These are phyloP conservation scores for Talaromyces sp. DNA, from an alignment of 2,329 filamentous ascomycete species.

Conservation along the genomic window DNA sequence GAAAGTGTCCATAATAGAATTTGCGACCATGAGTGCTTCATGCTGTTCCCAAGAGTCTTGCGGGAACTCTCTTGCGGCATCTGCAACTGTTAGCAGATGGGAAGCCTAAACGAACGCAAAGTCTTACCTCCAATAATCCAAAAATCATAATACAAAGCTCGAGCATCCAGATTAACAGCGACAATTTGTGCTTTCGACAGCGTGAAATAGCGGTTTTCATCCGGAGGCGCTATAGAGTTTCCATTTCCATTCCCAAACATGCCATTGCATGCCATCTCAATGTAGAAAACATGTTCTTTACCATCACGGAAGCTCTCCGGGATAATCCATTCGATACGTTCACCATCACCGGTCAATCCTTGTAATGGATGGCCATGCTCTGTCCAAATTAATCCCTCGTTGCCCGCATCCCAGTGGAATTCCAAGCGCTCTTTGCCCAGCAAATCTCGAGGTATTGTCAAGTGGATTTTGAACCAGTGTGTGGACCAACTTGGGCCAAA, in stretches of 20 bases:
- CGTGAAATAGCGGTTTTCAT: constrained; percentile 76
- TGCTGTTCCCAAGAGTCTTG: constrained; percentile 85
- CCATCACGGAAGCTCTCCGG: constrained; percentile 78
- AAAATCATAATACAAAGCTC: constrained; percentile 82
- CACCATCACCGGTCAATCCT: constrained; percentile 83
- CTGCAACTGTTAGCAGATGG: constrained; percentile 34
- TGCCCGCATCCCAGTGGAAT: constrained; percentile 92
- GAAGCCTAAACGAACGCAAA: not conserved
- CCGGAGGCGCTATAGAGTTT: constrained; percentile 82
- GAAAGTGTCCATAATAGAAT: constrained; percentile 85
- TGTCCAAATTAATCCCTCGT: constrained; percentile 92
- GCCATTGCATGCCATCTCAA: constrained; percentile 97
- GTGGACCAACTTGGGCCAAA: constrained; percentile 97
- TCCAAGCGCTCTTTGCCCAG: constrained; percentile 77
- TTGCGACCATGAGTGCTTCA: constrained; percentile 76
- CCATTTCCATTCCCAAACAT: constrained; percentile 96
- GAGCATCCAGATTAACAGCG: constrained; percentile 79
- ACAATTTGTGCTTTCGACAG: constrained; percentile 79
- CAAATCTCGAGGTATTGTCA: constrained; percentile 73
- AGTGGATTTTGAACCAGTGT: constrained; percentile 87
- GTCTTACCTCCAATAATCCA: constrained; percentile 72
- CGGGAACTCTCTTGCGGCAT: constrained; percentile 88
- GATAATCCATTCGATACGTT: constrained; percentile 87
- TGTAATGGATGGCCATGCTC: constrained; percentile 86
- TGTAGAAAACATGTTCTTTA: constrained; percentile 82